These are phyloP conservation scores for Gomphus sp. DNA, from an alignment of 1,284 basidiomycete species.

Conservation along the genomic window DNA sequence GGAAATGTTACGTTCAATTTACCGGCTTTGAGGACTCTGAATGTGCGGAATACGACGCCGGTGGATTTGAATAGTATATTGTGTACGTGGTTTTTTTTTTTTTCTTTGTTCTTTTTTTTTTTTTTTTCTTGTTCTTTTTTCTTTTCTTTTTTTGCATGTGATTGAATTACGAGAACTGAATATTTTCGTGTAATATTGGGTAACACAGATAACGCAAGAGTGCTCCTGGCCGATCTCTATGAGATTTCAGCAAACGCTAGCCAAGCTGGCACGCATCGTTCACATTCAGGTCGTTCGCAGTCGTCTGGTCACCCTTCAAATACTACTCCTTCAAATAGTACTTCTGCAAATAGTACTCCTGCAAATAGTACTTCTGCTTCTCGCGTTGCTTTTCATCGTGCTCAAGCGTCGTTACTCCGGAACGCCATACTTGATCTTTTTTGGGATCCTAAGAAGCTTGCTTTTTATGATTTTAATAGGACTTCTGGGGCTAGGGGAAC, in stretches of 20 bases:
- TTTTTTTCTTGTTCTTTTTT: neutral
- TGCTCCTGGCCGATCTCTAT: constrained; percentile 60
- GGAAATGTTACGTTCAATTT: constrained; percentile 28
- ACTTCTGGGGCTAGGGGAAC: constrained; percentile 48
- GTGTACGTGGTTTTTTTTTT: constrained; percentile 37
- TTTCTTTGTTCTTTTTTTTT: neutral
- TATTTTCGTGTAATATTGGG: neutral
- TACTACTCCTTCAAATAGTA: constrained; percentile 14
- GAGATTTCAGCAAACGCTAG: constrained; percentile 13
- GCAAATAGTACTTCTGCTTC: constrained; percentile 13
- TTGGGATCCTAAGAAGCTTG: constrained; percentile 77
- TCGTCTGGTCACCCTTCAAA: constrained; percentile 1
- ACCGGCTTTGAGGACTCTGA: constrained; percentile 60
- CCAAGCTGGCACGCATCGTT: too few species aligned
- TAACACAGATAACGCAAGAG: constrained; percentile 50
- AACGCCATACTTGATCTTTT: constrained; percentile 75
- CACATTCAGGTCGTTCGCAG: neutral
- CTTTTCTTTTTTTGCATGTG: neutral
- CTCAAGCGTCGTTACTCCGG: constrained; percentile 48
- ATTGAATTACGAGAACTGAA: too few species aligned
- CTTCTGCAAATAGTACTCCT: neutral
- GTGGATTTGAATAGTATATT: constrained; percentile 82
- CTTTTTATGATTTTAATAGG: constrained; percentile 84
- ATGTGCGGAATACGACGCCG: constrained; percentile 61
- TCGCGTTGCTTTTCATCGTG: constrained; percentile 41